Base-by-base conservation (phyloP, 208 protist genomes). In the Leishmania arabica region DNA sequence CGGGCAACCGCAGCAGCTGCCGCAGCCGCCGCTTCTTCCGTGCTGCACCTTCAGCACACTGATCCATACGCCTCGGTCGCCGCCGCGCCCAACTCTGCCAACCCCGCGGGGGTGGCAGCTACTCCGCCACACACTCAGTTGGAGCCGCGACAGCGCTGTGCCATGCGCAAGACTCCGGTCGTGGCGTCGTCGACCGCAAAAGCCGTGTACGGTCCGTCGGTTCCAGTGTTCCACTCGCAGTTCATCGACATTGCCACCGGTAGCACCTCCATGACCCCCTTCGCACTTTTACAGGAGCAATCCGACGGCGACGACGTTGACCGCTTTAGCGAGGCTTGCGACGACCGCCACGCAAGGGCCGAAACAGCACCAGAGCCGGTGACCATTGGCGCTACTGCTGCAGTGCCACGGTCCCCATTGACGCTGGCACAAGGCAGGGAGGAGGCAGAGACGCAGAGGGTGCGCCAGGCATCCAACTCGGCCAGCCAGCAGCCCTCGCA, bases 201-300 rank as follows among this genome's bases (percentile, higher is more conserved):
- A 19, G 56, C 53, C 31, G 83, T 91, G 64, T 89, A 90, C 83
- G 85, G 79, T 1, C 89, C 87, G 2, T 84, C 84, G 3, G 85
- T 90, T 24, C 6, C 69, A 2, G 66, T 86, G 24, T 75, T 81
- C 13, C 80, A 86, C 53, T 75, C 86, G 34, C 93, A 95, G 82
- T 96, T 96, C 79, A 81, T 96, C 42, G 91, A 96, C 75, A 24
- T 95, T 27, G 47, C 83, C 19, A 93, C 89, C 7, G 82, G 89
- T 66, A 66, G n/a, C 49, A 78, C 81, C 13, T 85, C 81, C 54
- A 92, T 95, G 91, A 87, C 77, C 1, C 89, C 93, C 17, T 93
- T 94, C 31, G 86, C 78, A 24, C 79, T 90, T 15, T 78, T 78
- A n/a, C 69, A 83, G n/a, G 64, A 81, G 76, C 70, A 77, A 69